These are phyloP conservation scores for Cercospora sp. DNA, from an alignment of 2,329 filamentous ascomycete species.

Conservation along the genomic window DNA sequence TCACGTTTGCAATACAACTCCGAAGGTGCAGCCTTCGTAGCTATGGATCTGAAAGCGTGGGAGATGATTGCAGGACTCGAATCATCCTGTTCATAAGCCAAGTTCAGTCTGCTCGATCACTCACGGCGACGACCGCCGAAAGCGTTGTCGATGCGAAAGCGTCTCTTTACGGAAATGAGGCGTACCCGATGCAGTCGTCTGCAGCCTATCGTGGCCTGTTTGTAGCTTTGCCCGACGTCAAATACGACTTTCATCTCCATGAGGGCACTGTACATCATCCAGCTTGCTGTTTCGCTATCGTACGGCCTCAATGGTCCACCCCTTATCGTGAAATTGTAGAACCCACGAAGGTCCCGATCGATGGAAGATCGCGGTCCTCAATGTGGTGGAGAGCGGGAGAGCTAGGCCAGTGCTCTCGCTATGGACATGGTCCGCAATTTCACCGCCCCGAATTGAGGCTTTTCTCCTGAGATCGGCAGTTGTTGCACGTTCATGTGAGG, in stretches of 20 bases:
- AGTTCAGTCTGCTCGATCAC: background rate
- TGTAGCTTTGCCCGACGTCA: too few species aligned
- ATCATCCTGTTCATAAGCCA: background rate
- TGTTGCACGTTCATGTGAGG: background rate
- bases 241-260: too few species aligned
- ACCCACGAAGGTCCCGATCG: background rate
- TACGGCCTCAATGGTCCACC: background rate
- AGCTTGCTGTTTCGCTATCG: background rate
- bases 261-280: too few species aligned
- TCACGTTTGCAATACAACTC: background rate
- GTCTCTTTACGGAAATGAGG: background rate
- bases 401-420: background rate
- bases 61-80: too few species aligned
- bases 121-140: background rate
- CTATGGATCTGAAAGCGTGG: background rate
- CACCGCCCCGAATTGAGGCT: background rate
- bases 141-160: background rate
- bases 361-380: background rate
- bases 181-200: background rate
- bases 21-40: background rate
- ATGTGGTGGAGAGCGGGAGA: background rate
- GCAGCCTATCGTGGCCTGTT: background rate
- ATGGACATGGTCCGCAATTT: background rate
- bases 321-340: background rate
- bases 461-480: background rate